Base-by-base conservation (phyloP, 352 stramenopile genomes). In the Thalassiosira exigua region DNA sequence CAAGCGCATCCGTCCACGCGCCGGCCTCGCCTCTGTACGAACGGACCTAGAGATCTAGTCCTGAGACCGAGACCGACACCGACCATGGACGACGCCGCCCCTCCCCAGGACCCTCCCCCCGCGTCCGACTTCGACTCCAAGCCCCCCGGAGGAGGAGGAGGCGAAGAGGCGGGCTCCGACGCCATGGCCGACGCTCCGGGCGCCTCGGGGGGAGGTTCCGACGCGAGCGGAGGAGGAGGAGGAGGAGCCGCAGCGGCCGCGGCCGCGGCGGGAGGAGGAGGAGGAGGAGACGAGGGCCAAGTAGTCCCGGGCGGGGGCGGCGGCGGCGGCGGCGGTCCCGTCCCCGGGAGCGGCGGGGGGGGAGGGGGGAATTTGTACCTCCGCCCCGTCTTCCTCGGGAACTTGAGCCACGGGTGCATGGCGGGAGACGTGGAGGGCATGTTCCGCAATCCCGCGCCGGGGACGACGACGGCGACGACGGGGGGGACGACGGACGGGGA, bases 341-440 rank as follows among this genome's bases (percentile, higher is more conserved):
- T n/a, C n/a, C n/a, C n/a, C n/a, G n/a, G n/a, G n/a, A n/a, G n/a
- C n/a, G 36, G 36, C 14, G 36, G 36, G 14, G 36, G 14, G 7
- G 61, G 61, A 32, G 62, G 46, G 7, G 62, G 62, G 1, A 71
- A 71, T 60, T 19, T 71, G 1, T 59, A 52, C 14, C 32, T 93
- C 11, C 81, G 88, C 53, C 85, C 85, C 11, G 74, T 92, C 27
- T 93, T 92, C 50, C 51, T 92, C 11, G 88, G 85, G 9, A 93
- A 93, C 81, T 75, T 93, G 11, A 75, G 70, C 14, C 52, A 74
- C 22, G 53, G 58, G 3, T 88, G 73, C 57, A 29, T 65, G 4
- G 71, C 81, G 4, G 69, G 76, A 1, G 77, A 92, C 59, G 57
- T 91, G 22, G 75, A 71, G 46, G 67, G 68, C 11, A 69, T 92